Evolutionary conservation across 2,329 filamentous ascomycete species (phyloP).

Genomic region (Iodosphaeria phyllophila): DNA sequence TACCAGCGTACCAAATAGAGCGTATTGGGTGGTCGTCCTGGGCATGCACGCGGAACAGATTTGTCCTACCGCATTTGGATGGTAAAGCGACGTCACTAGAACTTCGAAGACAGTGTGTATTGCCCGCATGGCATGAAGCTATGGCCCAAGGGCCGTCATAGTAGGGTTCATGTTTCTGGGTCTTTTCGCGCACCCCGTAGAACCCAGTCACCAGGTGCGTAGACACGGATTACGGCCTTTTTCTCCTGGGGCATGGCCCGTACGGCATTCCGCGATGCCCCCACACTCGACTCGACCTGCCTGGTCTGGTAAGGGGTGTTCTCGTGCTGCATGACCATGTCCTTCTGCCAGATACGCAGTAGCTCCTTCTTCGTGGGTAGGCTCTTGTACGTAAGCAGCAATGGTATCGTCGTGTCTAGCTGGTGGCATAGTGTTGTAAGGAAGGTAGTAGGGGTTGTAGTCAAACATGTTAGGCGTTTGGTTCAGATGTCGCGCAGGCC

Average conservation of each 20-base stretch:
- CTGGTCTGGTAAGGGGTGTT: not conserved
- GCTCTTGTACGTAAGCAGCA: too few relatives aligned
- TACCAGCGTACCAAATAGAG: constrained; percentile 1
- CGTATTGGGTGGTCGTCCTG: constrained; percentile 1
- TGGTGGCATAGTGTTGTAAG: too few relatives aligned
- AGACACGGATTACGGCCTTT: not conserved
- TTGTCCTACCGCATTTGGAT: constrained; percentile 1
- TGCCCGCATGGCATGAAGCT: not conserved
- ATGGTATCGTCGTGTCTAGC: too few relatives aligned
- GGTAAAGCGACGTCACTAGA: not conserved
- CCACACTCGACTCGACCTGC: not conserved
- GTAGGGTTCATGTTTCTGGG: not conserved
- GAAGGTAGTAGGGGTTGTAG: too few relatives aligned
- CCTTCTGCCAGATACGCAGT: too few relatives aligned
- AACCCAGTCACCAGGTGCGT: not conserved
- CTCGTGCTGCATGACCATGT: not conserved
- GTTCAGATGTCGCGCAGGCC: too few relatives aligned
- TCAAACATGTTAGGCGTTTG: too few relatives aligned
- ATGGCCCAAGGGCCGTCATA: not conserved
- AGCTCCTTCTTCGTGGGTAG: too few relatives aligned
- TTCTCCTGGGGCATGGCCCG: not conserved
- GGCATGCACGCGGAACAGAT: constrained; percentile 1
- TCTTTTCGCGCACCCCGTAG: not conserved
- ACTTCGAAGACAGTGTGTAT: not conserved
- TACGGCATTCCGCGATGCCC: not conserved